Conservation (phyloP, 148 eudicot genomes). For the Selenicereus undatus region DNA sequence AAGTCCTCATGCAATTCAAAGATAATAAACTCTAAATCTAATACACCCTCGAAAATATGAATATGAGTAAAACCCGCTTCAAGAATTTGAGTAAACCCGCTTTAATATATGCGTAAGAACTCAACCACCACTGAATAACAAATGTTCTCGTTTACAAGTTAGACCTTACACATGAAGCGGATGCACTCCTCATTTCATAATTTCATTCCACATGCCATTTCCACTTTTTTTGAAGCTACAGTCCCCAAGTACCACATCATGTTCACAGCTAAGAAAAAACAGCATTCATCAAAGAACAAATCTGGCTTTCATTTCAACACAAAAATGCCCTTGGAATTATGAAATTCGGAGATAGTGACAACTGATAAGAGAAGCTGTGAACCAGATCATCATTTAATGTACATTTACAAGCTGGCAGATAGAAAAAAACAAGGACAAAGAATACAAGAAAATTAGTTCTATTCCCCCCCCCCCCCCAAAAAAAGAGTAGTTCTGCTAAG, state of each 20-base stretch:
- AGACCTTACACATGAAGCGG: no score
- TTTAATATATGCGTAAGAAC: no score
- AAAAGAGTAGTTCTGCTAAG: no score
- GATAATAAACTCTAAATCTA: no score
- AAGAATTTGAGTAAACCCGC: no score
- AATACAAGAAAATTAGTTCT: not conserved
- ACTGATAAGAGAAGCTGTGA: no score
- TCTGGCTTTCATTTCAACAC: not conserved
- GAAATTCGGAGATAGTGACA: no score
- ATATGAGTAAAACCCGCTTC: no score
- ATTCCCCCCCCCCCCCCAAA: not conserved
- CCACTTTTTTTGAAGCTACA: not conserved
- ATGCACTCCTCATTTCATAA: not conserved
- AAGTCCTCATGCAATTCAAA: no score
- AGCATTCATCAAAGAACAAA: not conserved
- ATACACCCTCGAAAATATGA: no score
- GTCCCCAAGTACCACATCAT: not conserved
- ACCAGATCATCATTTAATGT: not conserved
- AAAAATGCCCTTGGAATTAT: not conserved
- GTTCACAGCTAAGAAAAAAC: not conserved
- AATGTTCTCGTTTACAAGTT: no score
- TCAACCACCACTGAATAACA: no score
- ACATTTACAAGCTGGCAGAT: conserved; percentile 7
- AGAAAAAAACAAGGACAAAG: not conserved
- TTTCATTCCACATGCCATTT: not conserved